These are phyloP conservation scores for Cryptosporidium ubiquitum DNA, from an alignment of 169 alveolate species.

Conservation along the genomic window DNA sequence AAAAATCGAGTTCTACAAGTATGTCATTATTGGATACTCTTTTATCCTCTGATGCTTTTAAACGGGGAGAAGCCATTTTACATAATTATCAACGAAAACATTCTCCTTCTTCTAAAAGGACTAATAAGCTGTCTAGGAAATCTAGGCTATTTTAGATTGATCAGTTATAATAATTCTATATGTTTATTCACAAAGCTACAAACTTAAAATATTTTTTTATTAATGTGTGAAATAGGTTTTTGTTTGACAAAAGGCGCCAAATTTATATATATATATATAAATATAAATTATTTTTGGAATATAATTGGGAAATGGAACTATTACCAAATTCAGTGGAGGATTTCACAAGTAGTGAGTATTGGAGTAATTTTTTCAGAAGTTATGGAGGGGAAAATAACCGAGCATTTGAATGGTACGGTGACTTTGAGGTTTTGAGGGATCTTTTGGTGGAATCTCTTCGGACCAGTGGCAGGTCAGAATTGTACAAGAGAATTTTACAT, in stretches of 20 bases:
- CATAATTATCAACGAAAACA: constrained; percentile 2
- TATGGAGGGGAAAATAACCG: neutral
- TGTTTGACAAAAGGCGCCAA: constrained; percentile 9
- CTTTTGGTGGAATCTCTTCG: neutral
- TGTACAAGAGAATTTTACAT: constrained; percentile 79
- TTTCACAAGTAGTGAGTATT: constrained; percentile 36
- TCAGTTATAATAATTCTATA: neutral
- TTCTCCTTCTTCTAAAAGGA: neutral
- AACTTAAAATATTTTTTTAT: neutral
- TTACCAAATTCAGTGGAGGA: constrained; percentile 51
- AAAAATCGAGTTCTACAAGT: neutral
- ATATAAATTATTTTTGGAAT: neutral
- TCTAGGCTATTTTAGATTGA: neutral
- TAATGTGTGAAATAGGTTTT: constrained; percentile 1
- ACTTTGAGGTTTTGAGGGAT: constrained; percentile 11
- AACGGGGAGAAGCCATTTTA: constrained; percentile 40
- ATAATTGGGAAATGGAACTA: constrained; percentile 33
- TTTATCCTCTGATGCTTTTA: constrained; percentile 52
- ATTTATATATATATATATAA: neutral
- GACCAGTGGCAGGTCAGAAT: constrained; percentile 4
- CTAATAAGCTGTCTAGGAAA: neutral
- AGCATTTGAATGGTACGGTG: constrained; percentile 71
- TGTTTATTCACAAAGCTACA: neutral
- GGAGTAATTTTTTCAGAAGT: constrained; percentile 17
- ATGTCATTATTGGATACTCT: constrained; percentile 39